phyloP scores from a whole-genome alignment of 768 basidiomycete species.

The Paxillus ammoniavirescens region DNA sequence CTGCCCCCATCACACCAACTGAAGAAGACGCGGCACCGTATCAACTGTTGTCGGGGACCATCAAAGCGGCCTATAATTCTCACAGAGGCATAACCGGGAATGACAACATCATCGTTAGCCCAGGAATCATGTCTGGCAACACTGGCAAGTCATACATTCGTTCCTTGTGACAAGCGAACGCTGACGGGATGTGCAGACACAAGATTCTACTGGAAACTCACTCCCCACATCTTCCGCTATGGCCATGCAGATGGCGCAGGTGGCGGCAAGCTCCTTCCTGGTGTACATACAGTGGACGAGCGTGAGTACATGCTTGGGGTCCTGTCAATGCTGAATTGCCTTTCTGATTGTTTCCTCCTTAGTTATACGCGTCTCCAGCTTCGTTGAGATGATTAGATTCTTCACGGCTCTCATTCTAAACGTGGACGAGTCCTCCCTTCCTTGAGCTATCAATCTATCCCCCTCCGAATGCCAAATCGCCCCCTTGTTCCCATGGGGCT shows the following conservation, averaged over 20 bases:
- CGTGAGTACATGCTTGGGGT: slow-evolving; percentile 36
- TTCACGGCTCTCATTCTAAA: slow-evolving; percentile 66
- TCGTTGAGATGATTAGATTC: slow-evolving; percentile 67
- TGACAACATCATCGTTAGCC: slow-evolving; percentile 39
- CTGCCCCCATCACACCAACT: slow-evolving; percentile 61
- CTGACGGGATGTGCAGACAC: slow-evolving; percentile 33
- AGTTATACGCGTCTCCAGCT: slow-evolving; percentile 50
- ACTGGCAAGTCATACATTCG: slow-evolving; percentile 31
- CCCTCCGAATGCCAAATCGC: too few relatives aligned
- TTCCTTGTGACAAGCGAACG: neutral
- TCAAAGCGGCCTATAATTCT: slow-evolving; percentile 57
- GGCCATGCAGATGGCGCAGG: slow-evolving; percentile 33
- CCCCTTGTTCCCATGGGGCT: too few relatives aligned
- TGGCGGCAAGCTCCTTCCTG: slow-evolving; percentile 30
- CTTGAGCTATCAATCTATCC: neutral
- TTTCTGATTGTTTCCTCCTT: neutral
- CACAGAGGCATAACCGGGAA: slow-evolving; percentile 40
- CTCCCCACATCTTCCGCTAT: slow-evolving; percentile 70
- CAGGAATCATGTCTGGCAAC: slow-evolving; percentile 60
- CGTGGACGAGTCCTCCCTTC: slow-evolving; percentile 49
- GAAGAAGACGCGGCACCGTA: slow-evolving; percentile 37
- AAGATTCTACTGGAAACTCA: slow-evolving; percentile 44
- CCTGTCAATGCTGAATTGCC: neutral
- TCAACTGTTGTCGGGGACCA: slow-evolving; percentile 57
- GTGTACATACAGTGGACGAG: slow-evolving; percentile 75